Conservation (phyloP, 2,329 filamentous ascomycete species). For the Geosmithia morbida region DNA sequence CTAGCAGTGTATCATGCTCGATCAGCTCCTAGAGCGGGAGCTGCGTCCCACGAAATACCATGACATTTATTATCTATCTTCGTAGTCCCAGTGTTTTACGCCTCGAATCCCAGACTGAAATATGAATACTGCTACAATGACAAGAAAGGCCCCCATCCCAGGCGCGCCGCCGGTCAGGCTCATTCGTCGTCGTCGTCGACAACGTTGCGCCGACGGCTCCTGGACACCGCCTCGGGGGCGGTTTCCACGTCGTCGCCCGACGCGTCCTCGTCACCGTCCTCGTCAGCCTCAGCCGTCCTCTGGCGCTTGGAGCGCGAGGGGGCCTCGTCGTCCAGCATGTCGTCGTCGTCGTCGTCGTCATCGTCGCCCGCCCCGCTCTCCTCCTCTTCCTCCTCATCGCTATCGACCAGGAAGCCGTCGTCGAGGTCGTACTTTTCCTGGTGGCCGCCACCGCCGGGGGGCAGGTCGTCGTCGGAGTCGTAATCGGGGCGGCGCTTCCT, state of each 20-base stretch:
- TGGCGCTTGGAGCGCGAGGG: conserved; percentile 35
- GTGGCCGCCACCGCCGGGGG: conserved; percentile 29
- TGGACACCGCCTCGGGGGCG: conserved; percentile 20
- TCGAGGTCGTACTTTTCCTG: conserved; percentile 68
- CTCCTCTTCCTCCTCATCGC: conserved; percentile 54
- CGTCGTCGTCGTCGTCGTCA: conserved; percentile 50
- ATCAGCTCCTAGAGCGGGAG: too few relatives aligned
- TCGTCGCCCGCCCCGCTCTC: conserved; percentile 50
- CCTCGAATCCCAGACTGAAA: not conserved
- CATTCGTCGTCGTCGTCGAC: conserved; percentile 41
- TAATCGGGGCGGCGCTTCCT: conserved; percentile 49
- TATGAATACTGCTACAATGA: not conserved
- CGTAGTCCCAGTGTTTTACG: not conserved
- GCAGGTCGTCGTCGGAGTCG: conserved; percentile 63
- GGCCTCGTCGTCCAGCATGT: conserved; percentile 32
- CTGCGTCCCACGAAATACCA: too few relatives aligned
- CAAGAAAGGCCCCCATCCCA: not conserved
- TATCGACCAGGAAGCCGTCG: conserved; percentile 64
- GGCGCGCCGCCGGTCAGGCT: conserved; percentile 11
- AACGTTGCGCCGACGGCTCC: conserved; percentile 37
- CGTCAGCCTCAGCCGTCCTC: conserved; percentile 32
- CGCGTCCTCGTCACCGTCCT: conserved; percentile 33
- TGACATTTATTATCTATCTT: too few relatives aligned
- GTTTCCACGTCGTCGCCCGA: conserved; percentile 39
- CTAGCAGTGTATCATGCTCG: too few relatives aligned